Conservation (phyloP, 2,329 filamentous ascomycete genomes). For the Colletotrichum abscissum region DNA sequence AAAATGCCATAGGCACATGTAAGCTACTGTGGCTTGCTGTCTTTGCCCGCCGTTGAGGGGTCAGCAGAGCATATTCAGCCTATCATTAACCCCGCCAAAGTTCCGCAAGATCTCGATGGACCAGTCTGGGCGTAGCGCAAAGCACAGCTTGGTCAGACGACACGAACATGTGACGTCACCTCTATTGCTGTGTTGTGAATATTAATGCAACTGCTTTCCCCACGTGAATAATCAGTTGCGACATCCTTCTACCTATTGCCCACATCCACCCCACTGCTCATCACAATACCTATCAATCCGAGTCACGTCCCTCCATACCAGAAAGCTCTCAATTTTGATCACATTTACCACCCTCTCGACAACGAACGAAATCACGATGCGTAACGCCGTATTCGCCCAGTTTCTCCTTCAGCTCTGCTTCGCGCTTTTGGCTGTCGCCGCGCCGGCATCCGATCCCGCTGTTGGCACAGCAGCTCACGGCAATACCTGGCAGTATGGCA, state of each 20-base stretch:
- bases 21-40: background rate
- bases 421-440: slow-evolving; percentile 60
- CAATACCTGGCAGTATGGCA: slow-evolving; percentile 68
- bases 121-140: slow-evolving; percentile 5
- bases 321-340: background rate
- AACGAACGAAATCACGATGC: slow-evolving; percentile 2
- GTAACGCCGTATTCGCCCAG: slow-evolving; percentile 42
- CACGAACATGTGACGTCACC: background rate
- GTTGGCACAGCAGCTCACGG: slow-evolving; percentile 48
- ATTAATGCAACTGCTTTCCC: background rate
- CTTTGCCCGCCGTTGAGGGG: background rate
- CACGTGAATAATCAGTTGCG: too few relatives aligned
- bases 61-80: background rate
- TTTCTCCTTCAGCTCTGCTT: slow-evolving; percentile 65
- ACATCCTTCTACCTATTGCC: background rate
- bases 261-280: background rate
- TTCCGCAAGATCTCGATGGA: background rate
- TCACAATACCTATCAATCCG: background rate
- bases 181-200: background rate
- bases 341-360: background rate
- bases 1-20: background rate
- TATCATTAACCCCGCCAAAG: background rate
- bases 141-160: slow-evolving; percentile 5
- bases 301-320: background rate
- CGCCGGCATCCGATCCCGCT: slow-evolving; percentile 60